Evolutionary conservation across 1,284 basidiomycete species (phyloP).

Genomic region (Trichosporon ovoides): DNA sequence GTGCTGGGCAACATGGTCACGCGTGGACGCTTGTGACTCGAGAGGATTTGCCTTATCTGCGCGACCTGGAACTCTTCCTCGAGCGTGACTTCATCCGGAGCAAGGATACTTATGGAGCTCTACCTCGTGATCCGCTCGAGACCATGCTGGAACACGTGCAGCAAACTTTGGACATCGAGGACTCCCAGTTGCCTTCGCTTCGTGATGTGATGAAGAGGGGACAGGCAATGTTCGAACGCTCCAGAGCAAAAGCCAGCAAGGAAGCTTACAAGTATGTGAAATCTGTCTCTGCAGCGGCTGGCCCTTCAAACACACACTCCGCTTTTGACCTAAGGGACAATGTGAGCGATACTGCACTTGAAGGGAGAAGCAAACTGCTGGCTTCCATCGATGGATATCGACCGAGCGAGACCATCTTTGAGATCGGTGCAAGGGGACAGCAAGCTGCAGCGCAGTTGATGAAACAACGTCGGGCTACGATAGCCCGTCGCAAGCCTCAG

Average conservation of each 20-base stretch:
- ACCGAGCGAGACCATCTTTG: conserved; percentile 87
- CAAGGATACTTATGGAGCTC: conserved; percentile 62
- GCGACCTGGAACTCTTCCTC: conserved; percentile 93
- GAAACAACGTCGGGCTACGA: conserved; percentile 66
- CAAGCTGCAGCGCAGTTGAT: conserved; percentile 68
- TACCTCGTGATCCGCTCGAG: conserved; percentile 72
- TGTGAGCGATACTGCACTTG: not conserved
- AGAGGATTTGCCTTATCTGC: conserved; percentile 79
- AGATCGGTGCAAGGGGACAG: conserved; percentile 72
- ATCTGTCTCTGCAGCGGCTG: not conserved
- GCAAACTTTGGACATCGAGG: conserved; percentile 59
- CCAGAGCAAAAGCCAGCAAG: conserved; percentile 79
- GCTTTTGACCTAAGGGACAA: not conserved
- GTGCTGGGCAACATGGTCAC: conserved; percentile 90
- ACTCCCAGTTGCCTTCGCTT: conserved; percentile 64
- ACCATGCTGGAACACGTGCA: conserved; percentile 78
- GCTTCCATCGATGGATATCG: conserved; percentile 73
- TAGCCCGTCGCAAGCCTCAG: conserved; percentile 1
- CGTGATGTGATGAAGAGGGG: conserved; percentile 82
- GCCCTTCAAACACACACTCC: not conserved
- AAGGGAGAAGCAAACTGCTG: conserved; percentile 52
- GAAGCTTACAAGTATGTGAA: conserved; percentile 59
- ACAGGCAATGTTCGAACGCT: conserved; percentile 89
- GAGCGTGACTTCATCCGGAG: conserved; percentile 53
- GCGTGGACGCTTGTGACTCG: conserved; percentile 91